These are phyloP conservation scores for Penicillium waksmanii DNA, from an alignment of 495 filamentous ascomycete genomes.

Conservation along the genomic window DNA sequence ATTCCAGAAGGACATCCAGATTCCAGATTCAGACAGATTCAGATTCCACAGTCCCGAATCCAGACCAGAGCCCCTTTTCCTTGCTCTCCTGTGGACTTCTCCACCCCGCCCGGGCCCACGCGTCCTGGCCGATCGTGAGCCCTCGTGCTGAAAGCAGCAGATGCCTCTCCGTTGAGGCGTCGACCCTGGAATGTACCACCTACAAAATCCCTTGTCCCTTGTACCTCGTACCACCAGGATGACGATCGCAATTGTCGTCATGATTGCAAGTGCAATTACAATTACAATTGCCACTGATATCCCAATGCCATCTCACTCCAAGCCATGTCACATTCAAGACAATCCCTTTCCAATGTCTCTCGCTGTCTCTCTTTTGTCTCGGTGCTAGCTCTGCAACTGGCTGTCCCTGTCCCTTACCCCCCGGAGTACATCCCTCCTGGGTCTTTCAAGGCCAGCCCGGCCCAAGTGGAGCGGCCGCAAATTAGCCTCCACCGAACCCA, in stretches of 20 bases:
- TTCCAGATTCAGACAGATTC: constrained; percentile 3
- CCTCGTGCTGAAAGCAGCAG: constrained; percentile 1
- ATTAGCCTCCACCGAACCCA: constrained; percentile 16
- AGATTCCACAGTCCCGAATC: constrained; percentile 3
- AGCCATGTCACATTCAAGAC: too few relatives aligned
- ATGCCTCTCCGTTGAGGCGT: background rate
- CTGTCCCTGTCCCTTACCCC: background rate
- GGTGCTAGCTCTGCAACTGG: background rate
- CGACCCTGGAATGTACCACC: background rate
- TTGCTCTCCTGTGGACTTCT: background rate
- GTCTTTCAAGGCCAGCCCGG: constrained; percentile 1
- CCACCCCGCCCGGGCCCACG: constrained; percentile 8
- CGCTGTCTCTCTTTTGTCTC: constrained; percentile 1
- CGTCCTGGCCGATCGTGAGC: constrained; percentile 2
- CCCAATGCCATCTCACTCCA: too few relatives aligned
- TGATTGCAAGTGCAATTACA: too few relatives aligned
- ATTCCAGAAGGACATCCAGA: constrained; percentile 18
- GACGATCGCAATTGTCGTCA: too few relatives aligned
- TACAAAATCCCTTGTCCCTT: background rate
- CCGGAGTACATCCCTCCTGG: constrained; percentile 11
- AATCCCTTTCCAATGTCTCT: background rate
- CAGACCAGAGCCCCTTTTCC: constrained; percentile 10
- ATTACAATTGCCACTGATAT: too few relatives aligned
- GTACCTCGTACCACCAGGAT: too few relatives aligned
- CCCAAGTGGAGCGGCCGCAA: constrained; percentile 4